Evolutionary conservation across 306 rosid species (phyloP).

Genomic region (Vigna reflexopilosa): DNA sequence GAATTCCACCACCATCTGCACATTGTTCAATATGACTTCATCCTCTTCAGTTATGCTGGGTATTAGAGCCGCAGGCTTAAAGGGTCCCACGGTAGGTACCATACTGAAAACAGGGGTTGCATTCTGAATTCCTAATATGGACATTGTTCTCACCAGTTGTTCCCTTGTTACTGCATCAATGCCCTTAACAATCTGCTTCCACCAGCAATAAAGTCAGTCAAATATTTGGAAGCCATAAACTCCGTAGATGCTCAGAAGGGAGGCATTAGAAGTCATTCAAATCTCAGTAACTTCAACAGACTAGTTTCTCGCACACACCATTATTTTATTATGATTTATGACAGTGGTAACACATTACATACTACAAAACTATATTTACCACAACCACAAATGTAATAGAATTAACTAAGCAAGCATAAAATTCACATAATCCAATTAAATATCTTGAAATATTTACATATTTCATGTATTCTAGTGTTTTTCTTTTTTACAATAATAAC

Average conservation of each 20-base stretch:
- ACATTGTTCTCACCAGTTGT: conserved; percentile 78
- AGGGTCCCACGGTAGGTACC: conserved; percentile 87
- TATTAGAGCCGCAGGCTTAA: conserved; percentile 78
- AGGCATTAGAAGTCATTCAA: conserved; percentile 9
- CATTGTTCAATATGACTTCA: conserved; percentile 87
- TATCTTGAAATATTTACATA: background rate
- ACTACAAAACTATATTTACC: background rate
- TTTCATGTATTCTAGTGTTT: background rate
- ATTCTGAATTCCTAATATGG: conserved; percentile 79
- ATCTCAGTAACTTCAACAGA: background rate
- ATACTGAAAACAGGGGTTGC: conserved; percentile 79
- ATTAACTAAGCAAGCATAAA: background rate
- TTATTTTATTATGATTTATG: background rate
- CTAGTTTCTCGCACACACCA: conserved; percentile 17
- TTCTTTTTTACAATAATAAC: background rate
- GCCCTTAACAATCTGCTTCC: conserved; percentile 89
- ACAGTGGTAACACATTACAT: background rate
- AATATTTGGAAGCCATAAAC: conserved; percentile 19
- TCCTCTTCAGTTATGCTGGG: conserved; percentile 89
- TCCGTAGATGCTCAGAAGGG: conserved; percentile 28
- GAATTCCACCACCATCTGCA: conserved; percentile 82
- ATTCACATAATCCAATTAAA: background rate
- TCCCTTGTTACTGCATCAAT: conserved; percentile 96
- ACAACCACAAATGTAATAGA: background rate
- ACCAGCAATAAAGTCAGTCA: conserved; percentile 33